Conservation (phyloP, 495 filamentous ascomycete genomes). For the Neurospora tetraspora region DNA sequence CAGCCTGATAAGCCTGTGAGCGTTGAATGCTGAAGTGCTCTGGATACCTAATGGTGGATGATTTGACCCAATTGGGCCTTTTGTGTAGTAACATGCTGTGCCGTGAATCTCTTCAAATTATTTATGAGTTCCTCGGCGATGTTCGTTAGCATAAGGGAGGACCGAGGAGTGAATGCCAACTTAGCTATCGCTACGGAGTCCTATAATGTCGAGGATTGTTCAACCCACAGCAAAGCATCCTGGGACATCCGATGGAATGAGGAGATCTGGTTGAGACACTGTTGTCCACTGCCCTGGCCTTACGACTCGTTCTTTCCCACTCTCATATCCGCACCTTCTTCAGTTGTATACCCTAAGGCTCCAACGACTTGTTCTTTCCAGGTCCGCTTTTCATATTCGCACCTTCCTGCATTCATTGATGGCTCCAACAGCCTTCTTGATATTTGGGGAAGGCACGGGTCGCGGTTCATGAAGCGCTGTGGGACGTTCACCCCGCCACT, state of each 20-base stretch:
- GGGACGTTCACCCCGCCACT: background rate
- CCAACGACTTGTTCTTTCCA: background rate
- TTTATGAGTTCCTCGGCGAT: background rate
- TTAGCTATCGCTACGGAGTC: background rate
- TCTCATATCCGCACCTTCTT: background rate
- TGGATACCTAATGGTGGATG: no score
- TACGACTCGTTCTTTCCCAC: background rate
- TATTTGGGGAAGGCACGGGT: background rate
- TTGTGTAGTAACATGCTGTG: background rate
- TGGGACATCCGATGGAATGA: background rate
- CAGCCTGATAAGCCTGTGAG: background rate
- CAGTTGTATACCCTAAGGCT: background rate
- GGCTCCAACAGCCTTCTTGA: background rate
- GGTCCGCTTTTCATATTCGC: background rate
- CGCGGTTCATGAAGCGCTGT: background rate
- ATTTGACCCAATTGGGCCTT: background rate
- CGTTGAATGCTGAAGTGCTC: background rate
- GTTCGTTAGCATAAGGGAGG: background rate
- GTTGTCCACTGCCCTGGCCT: background rate
- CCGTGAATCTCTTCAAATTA: background rate
- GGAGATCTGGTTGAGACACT: background rate
- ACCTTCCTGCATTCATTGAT: background rate
- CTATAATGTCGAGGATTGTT: background rate
- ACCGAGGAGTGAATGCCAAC: background rate
- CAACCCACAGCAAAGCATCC: background rate